Percentiles rank a stretch among this genome's conserved stretches.
Evolutionary conservation across 1,284 basidiomycete species (phyloP).

Genomic region (Schizophyllum commune): DNA sequence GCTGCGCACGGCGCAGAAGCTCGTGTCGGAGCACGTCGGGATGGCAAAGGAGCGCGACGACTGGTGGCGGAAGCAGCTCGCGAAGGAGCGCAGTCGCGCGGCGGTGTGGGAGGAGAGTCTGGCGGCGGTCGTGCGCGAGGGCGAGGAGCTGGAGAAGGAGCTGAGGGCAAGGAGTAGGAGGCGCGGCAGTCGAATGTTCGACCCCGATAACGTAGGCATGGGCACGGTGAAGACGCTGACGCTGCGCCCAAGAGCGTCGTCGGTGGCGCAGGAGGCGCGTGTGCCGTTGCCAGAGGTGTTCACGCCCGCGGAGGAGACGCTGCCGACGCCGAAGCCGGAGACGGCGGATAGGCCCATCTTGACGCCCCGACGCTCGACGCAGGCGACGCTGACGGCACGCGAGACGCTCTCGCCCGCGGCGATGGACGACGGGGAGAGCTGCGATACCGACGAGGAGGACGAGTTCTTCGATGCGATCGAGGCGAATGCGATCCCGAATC

Average conservation of each 20-base stretch:
- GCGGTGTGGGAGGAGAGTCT: slow-evolving; percentile 89
- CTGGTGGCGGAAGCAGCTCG: slow-evolving; percentile 63
- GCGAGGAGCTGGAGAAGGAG: slow-evolving; percentile 80
- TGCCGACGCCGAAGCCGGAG: neutral
- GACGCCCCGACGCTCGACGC: neutral
- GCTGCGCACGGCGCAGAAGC: slow-evolving; percentile 28
- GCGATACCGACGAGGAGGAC: slow-evolving; percentile 84
- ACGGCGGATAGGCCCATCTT: neutral
- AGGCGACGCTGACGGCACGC: neutral
- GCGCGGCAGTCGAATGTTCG: slow-evolving; percentile 48
- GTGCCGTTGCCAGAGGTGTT: slow-evolving; percentile 3
- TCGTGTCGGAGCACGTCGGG: slow-evolving; percentile 24
- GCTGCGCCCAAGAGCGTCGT: slow-evolving; percentile 7
- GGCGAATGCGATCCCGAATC: slow-evolving; percentile 66
- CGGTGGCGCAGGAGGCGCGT: slow-evolving; percentile 3
- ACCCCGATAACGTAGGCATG: slow-evolving; percentile 13
- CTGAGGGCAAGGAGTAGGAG: slow-evolving; percentile 54
- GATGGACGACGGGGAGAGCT: slow-evolving; percentile 31
- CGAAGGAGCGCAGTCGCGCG: slow-evolving; percentile 61
- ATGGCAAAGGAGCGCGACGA: slow-evolving; percentile 80
- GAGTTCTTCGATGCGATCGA: slow-evolving; percentile 99
- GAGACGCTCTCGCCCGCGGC: slow-evolving; percentile 9
- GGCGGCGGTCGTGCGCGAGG: slow-evolving; percentile 79
- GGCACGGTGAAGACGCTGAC: slow-evolving; percentile 17
- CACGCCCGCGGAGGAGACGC: neutral